These are phyloP conservation scores for Lolium rigidum DNA, from an alignment of 176 grass and related monocot genomes.

Conservation along the genomic window DNA sequence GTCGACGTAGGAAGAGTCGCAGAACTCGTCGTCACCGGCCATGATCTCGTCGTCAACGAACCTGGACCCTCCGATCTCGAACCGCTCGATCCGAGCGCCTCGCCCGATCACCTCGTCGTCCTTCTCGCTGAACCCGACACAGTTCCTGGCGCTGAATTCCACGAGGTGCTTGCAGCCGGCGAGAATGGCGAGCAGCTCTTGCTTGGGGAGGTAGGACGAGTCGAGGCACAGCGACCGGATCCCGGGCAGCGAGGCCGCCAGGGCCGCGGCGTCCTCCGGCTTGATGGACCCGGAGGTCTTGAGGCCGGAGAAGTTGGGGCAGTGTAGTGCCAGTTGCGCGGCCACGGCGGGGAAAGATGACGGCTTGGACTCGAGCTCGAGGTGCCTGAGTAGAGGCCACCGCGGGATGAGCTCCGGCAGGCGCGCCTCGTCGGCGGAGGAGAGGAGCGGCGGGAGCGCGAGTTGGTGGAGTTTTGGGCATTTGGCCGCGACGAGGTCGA, in stretches of 20 bases:
- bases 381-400: slow-evolving; percentile 60
- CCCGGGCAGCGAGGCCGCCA: slow-evolving; percentile 21
- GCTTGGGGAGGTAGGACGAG: slow-evolving; percentile 57
- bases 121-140: slow-evolving; percentile 56
- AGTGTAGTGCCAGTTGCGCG: slow-evolving; percentile 46
- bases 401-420: slow-evolving; percentile 56
- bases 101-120: background rate
- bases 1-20: slow-evolving; percentile 52
- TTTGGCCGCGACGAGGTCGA: slow-evolving; percentile 33
- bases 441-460: slow-evolving; percentile 49
- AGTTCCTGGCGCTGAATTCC: slow-evolving; percentile 57
- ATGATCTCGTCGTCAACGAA: slow-evolving; percentile 23
- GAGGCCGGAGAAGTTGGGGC: slow-evolving; percentile 40
- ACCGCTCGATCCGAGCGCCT: background rate
- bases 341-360: slow-evolving; percentile 52
- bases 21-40: slow-evolving; percentile 3
- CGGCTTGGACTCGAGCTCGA: slow-evolving; percentile 73
- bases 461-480: slow-evolving; percentile 54
- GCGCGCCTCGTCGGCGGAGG: slow-evolving; percentile 46
- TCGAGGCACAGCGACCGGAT: slow-evolving; percentile 55
- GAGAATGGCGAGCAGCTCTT: slow-evolving; percentile 52
- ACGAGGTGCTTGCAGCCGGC: slow-evolving; percentile 48
- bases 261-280: slow-evolving; percentile 57
- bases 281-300: slow-evolving; percentile 61
- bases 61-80: slow-evolving; percentile 61